Evolutionary conservation across 2,329 filamentous ascomycete genomes (phyloP), one percentile per base, ranked within the genome.

Genomic region (Stemphylium lycopersici): DNA sequence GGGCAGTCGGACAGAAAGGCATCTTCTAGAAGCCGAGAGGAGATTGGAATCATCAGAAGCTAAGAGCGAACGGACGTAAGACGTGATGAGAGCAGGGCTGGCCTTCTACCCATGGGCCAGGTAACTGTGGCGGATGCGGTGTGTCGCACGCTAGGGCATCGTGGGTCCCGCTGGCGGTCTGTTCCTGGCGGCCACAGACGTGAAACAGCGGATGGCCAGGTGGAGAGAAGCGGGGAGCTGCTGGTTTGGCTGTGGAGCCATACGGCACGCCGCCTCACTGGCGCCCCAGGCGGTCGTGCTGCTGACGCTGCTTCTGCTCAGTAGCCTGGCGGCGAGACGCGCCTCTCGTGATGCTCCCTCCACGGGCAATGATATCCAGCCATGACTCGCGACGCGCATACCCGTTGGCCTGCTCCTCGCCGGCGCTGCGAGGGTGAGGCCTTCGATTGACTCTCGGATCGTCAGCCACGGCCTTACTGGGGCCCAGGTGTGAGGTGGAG

Each of bases 131-230:
- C 48, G 42, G 43, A 58, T 61, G 57, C 62, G 63, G 62, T 66
- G 65, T 66, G 65, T 68, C 58, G 61, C 65, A 67, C 52, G 48
- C 55, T 58, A 60, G 16, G 5, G 20, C 16, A 24, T 22, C 50
- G 43, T 32, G 45, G 53, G 50, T 16, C 37, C 50, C 53, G 43
- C 56, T 57, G 52, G 48, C 45, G 40, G 53, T 46, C 39, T 61
- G 61, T 60, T 42, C 56, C 51, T 62, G 54, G 47, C 52, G 54
- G 52, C 55, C 51, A 31, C 45, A 42, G 52, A 43, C 57, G 59
- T 69, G 68, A 70, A 70, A 68, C 65, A 55, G 58, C 59, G 59
- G 65, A 57, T 54, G 56, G 55, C 53, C 52, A 53, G 53, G 55
- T 56, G 56, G 59, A 55, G 58, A 58, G 51, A 32, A 58, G 62